A percentile compares a stretch with the other conserved stretches of the same genome.
Evolutionary conservation across 2,329 filamentous ascomycete genomes (phyloP).

Genomic region (Fusarium musae): DNA sequence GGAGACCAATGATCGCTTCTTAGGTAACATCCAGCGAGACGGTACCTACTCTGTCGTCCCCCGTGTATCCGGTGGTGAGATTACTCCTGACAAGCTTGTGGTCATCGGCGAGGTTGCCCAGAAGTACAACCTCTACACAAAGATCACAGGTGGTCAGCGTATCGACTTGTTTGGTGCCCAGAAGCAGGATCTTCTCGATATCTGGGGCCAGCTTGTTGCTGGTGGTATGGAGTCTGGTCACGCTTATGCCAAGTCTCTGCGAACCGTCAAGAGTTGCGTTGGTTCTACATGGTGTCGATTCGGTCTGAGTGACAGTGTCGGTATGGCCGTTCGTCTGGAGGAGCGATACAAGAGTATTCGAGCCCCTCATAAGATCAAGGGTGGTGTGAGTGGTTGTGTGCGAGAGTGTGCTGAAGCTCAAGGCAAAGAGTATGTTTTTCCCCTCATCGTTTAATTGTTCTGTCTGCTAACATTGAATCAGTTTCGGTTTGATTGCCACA

Average conservation of each 20-base stretch:
- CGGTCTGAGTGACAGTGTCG: slow-evolving; percentile 89
- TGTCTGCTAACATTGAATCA: slow-evolving; percentile 46
- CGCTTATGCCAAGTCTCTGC: slow-evolving; percentile 87
- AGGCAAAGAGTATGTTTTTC: slow-evolving; percentile 79
- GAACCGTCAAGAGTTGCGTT: slow-evolving; percentile 92
- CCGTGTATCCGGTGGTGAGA: slow-evolving; percentile 84
- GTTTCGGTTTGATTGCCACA: slow-evolving; percentile 89
- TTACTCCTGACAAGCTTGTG: slow-evolving; percentile 86
- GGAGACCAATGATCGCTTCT: slow-evolving; percentile 89
- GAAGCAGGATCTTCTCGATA: slow-evolving; percentile 84
- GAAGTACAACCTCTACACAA: slow-evolving; percentile 86
- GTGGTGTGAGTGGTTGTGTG: slow-evolving; percentile 90
- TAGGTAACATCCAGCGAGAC: slow-evolving; percentile 91
- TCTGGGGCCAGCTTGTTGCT: slow-evolving; percentile 83
- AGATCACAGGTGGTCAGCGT: slow-evolving; percentile 91
- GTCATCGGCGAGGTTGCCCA: slow-evolving; percentile 85
- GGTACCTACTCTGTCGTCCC: slow-evolving; percentile 92
- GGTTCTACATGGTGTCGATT: slow-evolving; percentile 92
- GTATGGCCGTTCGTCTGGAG: slow-evolving; percentile 87
- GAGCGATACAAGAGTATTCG: slow-evolving; percentile 93
- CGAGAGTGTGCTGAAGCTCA: slow-evolving; percentile 92
- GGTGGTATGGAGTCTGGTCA: slow-evolving; percentile 92
- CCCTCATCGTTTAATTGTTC: background rate
- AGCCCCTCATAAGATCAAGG: slow-evolving; percentile 91
- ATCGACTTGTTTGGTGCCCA: slow-evolving; percentile 94